phyloP scores from a whole-genome alignment of 805 yeast species.

The Wickerhamomyces canadensis region DNA sequence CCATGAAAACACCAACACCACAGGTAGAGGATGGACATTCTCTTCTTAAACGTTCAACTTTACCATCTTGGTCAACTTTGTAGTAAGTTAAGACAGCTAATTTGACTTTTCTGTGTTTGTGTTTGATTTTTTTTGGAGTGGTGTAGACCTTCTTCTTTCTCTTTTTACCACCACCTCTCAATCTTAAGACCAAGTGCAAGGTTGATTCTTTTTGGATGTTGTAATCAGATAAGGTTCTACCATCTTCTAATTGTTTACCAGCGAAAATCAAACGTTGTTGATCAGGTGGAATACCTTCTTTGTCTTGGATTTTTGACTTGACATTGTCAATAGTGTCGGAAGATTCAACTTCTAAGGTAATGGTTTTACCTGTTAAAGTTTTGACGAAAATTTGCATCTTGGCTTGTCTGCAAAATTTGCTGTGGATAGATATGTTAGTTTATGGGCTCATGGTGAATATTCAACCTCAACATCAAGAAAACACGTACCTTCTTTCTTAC shows the following conservation, averaged over 20 bases:
- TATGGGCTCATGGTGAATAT: not conserved
- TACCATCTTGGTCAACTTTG: constrained; percentile 98
- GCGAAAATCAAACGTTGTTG: constrained; percentile 97
- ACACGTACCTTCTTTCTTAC: constrained; percentile 27
- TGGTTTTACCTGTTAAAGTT: constrained; percentile 99
- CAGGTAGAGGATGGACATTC: constrained; percentile 91
- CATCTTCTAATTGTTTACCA: constrained; percentile 95
- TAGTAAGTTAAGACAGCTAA: constrained; percentile 98
- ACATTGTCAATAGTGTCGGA: constrained; percentile 97
- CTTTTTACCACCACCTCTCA: constrained; percentile 99
- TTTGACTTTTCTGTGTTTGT: constrained; percentile 99
- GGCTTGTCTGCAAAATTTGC: constrained; percentile 42
- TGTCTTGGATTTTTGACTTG: constrained; percentile 94
- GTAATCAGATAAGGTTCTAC: constrained; percentile 95
- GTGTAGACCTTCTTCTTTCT: constrained; percentile 99
- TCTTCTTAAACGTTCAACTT: constrained; percentile 97
- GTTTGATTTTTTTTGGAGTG: constrained; percentile 99
- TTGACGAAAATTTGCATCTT: constrained; percentile 96
- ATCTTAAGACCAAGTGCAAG: constrained; percentile 90
- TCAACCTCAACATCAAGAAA: no score
- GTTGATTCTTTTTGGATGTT: constrained; percentile 98
- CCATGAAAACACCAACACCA: constrained; percentile 99
- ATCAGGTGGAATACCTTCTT: constrained; percentile 97
- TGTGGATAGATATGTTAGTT: constrained; percentile 1
- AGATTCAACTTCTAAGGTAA: constrained; percentile 96